Base-by-base conservation (phyloP, 768 basidiomycete genomes). In the Crucibulum laeve region DNA sequence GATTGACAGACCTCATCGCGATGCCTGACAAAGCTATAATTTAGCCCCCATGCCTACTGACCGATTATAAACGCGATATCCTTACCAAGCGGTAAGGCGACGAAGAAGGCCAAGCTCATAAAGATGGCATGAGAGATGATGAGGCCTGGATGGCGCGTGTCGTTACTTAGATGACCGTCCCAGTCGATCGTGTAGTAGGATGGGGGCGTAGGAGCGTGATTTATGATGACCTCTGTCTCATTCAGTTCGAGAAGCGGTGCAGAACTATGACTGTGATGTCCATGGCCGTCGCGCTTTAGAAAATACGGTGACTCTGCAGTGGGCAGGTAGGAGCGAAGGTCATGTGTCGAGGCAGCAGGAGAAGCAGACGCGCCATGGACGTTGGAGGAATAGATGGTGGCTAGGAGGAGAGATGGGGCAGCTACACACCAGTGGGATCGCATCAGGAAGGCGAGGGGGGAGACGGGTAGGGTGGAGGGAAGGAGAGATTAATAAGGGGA, bases 161-260 rank as follows among this genome's bases (percentile, higher is more conserved):
- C 62, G 17, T 62, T 62, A 6, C 62, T 56, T 44, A 70, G 75
- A 5, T 57, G 60, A 38, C 74, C 70, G 25, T 86, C 80, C 58
- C 82, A 76, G 60, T 94, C 92, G 50, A 85, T 76, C 11, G 86
- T 82, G 62, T 80, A 91, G 61, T 91, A 95, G 2, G 90, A 91
- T 0, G 83, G 79, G 0, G 87, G 87, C 0, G 84, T 87, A 0
- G 82, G 81, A 0, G 68, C 58, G 58, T 93, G 90, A 43, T 68
- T 63, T 50, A 77, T 58, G 24, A 79, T 67, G 38, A 92, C 65
- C 42, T 85, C 79, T 0, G 87, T 85, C 58, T 93, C 92, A 60
- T 94, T 89, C 43, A 94, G 68, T 46, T 75, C 67, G n/a, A 71
- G 50, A 19, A 79, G 50, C 11, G 84, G 82, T 3, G 70, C 70